Evolutionary conservation across 495 filamentous ascomycete species (phyloP), one percentile per base, ranked within the genome.

Genomic region (Tricharina praecox): DNA sequence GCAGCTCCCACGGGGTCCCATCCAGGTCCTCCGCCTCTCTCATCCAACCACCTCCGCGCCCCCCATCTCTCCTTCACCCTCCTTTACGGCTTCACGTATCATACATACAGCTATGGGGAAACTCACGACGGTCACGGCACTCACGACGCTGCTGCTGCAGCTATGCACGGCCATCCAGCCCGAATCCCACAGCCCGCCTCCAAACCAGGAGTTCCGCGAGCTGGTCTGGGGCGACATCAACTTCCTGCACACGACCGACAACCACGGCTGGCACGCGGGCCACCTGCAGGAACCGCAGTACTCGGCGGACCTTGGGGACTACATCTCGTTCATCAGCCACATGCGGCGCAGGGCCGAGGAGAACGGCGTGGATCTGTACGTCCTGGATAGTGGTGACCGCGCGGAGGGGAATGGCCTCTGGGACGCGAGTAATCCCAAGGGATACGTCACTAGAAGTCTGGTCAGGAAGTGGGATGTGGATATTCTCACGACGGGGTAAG

Each of bases 231-330:
- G 82, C 18, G 79, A 88, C 59, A 70, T 96, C 48, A 96, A 96
- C 66, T 86, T 97, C 64, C 68, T 97, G 13, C 84, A 93, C 55
- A 49, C 24, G 19, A 13, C 35, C 23, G 82, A 93, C 66, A 88
- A 81, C 16, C 90, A 97, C 68, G 86, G 92, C 54, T 97, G 90
- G 90, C 77, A 88, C 54, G 86, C 75, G 7, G 90, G 90, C 20
- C 90, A 97, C 71, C 67, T 96, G 4, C 79, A 83, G 66, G 90
- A 97, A 65, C 68, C 85, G 1, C 85, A 85, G 21, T 97, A 83
- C 62, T 87, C 85, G 13, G 92, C 85, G 30, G 90, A 96, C 62
- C 95, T 90, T 82, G 90, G 90, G 28, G 90, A 97, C 66, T 97
- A 96, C 64, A 73, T 96, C 53, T 96, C 90, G 8, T 93, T 97